Conservation (phyloP, 1,284 basidiomycete genomes). For the Stygiomarasmius scandens region DNA sequence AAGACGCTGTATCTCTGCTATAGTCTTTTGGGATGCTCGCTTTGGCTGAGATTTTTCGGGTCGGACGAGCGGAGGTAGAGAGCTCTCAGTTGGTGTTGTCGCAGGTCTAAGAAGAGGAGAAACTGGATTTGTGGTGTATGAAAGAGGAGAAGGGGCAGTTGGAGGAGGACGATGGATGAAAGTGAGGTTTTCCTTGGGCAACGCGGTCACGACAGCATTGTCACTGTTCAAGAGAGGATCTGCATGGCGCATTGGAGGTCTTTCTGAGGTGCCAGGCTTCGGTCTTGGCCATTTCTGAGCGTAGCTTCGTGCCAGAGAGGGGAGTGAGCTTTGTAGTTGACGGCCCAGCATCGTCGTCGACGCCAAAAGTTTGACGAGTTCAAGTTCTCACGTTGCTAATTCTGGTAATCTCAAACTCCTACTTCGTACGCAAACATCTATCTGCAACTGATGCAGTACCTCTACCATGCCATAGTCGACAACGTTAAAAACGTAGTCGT, state of each 20-base stretch:
- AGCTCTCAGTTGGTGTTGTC: slow-evolving; percentile 26
- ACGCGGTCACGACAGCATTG: slow-evolving; percentile 54
- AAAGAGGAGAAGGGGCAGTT: slow-evolving; percentile 67
- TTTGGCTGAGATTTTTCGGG: slow-evolving; percentile 35
- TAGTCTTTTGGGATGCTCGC: slow-evolving; percentile 52
- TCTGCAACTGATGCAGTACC: not conserved
- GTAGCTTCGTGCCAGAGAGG: slow-evolving; percentile 2
- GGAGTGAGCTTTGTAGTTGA: not conserved
- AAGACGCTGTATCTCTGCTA: slow-evolving; percentile 60
- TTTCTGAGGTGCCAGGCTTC: slow-evolving; percentile 49
- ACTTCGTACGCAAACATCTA: not conserved
- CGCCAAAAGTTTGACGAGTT: not conserved
- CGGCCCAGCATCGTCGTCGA: slow-evolving; percentile 6
- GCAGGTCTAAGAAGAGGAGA: slow-evolving; percentile 63
- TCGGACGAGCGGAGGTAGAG: slow-evolving; percentile 48
- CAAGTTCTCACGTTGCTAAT: not conserved
- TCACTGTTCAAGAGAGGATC: slow-evolving; percentile 68
- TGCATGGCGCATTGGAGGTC: slow-evolving; percentile 61
- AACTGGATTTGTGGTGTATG: slow-evolving; percentile 64
- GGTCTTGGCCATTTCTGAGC: slow-evolving; percentile 36
- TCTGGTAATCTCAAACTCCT: not conserved
- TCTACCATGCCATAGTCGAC: too few species aligned
- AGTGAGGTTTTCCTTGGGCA: slow-evolving; percentile 61
- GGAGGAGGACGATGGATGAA: slow-evolving; percentile 82
- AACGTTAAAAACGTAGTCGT: too few species aligned